Conservation (phyloP, 805 yeast species). For the Groenewaldozyma salmanticensis region DNA sequence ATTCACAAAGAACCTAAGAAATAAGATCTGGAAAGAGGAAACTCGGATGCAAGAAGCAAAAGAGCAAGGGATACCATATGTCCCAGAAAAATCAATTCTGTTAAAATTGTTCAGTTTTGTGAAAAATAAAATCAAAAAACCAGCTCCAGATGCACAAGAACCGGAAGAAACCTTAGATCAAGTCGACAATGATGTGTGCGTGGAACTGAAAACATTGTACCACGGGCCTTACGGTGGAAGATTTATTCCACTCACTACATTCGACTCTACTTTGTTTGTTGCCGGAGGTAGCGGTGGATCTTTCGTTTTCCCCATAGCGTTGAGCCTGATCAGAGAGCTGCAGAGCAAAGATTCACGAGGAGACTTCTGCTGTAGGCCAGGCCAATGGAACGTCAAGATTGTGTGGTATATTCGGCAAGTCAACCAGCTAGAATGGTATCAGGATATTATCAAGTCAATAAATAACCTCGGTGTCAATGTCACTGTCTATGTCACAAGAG, state of each 20-base stretch:
- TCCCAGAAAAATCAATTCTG: too few relatives aligned
- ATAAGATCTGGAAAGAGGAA: conserved; percentile 18
- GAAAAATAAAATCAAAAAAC: too few relatives aligned
- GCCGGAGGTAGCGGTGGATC: conserved; percentile 41
- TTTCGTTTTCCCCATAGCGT: conserved; percentile 36
- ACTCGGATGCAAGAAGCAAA: conserved; percentile 14
- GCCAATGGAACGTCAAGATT: conserved; percentile 22
- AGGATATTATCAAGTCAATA: conserved; percentile 28
- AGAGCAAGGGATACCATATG: too few relatives aligned
- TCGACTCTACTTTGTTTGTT: conserved; percentile 33
- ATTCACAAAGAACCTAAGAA: conserved; percentile 32
- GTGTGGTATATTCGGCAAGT: conserved; percentile 28
- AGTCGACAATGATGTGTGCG: conserved; percentile 15
- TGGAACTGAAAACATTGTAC: conserved; percentile 20
- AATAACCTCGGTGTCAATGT: conserved; percentile 12
- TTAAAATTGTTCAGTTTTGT: too few relatives aligned
- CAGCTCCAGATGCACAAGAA: too few relatives aligned
- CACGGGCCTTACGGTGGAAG: conserved; percentile 39
- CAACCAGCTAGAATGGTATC: conserved; percentile 31
- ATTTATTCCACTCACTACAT: conserved; percentile 33
- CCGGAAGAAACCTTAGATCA: background rate
- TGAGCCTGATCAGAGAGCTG: conserved; percentile 29
- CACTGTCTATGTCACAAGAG: conserved; percentile 21
- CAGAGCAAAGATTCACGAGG: conserved; percentile 6
- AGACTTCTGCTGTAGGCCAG: conserved; percentile 31